phyloP scores from a whole-genome alignment of 768 basidiomycete species.

The Naganishia friedmannii region DNA sequence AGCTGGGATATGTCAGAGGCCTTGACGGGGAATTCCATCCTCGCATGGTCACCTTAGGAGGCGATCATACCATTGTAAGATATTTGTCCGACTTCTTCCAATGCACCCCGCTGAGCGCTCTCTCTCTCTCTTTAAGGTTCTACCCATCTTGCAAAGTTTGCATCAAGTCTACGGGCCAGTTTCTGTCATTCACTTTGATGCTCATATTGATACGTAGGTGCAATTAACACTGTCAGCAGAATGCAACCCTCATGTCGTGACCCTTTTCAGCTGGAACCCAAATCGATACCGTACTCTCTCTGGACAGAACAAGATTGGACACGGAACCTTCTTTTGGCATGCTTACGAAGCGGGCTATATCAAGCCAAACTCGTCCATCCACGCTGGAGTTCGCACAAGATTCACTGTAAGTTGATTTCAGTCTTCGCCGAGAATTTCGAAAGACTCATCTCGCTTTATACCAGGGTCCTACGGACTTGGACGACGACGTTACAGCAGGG shows the following conservation, averaged over 20 bases:
- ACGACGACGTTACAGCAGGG: constrained; percentile 68
- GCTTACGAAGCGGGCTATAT: constrained; percentile 76
- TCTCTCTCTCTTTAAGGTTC: constrained; percentile 37
- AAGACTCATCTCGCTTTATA: background rate
- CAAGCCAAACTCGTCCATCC: constrained; percentile 65
- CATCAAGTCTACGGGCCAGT: constrained; percentile 72
- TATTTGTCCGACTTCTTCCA: background rate
- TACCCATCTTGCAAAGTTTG: constrained; percentile 74
- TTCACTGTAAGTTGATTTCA: constrained; percentile 55
- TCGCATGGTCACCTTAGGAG: constrained; percentile 75
- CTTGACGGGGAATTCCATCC: constrained; percentile 67
- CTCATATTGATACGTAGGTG: constrained; percentile 75
- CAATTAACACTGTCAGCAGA: no score
- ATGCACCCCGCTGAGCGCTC: constrained; percentile 40
- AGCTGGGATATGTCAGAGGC: constrained; percentile 37
- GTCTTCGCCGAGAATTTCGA: background rate
- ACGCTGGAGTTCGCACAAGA: constrained; percentile 81
- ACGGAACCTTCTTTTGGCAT: constrained; percentile 81
- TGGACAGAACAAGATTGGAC: constrained; percentile 59
- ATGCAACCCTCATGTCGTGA: no score
- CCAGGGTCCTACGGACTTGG: constrained; percentile 66
- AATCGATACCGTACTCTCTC: constrained; percentile 59
- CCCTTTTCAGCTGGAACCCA: constrained; percentile 36
- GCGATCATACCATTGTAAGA: constrained; percentile 78
- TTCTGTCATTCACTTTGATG: constrained; percentile 64